Conservation (phyloP, 306 rosid species). For the Ochetophila trinervis region DNA sequence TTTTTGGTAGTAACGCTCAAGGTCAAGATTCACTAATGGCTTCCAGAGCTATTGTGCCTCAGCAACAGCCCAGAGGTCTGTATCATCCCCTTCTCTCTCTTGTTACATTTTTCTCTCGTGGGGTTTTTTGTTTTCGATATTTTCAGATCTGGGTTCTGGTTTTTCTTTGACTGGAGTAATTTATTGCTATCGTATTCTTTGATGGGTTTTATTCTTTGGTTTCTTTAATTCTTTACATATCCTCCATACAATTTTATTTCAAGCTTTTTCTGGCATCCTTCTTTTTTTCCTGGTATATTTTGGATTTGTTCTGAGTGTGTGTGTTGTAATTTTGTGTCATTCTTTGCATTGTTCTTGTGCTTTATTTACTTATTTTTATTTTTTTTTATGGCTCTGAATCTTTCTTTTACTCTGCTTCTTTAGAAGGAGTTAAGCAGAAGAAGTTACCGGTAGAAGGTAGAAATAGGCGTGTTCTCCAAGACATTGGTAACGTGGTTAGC, state of each 20-base stretch:
- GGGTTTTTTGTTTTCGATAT: background rate
- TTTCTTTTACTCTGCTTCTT: background rate
- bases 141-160: background rate
- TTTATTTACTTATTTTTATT: background rate
- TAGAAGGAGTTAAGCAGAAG: conserved; percentile 62
- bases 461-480: conserved; percentile 64
- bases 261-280: too few species aligned
- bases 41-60: conserved; percentile 40
- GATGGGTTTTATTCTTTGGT: background rate
- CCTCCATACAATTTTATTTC: background rate
- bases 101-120: background rate
- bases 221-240: background rate
- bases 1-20: conserved; percentile 43
- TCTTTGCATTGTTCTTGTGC: background rate
- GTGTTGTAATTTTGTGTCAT: background rate
- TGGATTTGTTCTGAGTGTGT: background rate
- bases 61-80: conserved; percentile 35
- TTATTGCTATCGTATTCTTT: background rate
- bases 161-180: background rate
- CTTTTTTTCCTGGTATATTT: background rate
- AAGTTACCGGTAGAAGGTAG: conserved; percentile 50
- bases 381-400: background rate
- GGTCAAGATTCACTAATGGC: conserved; percentile 46
- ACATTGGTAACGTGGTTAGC: conserved; percentile 71
- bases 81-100: background rate